Base-by-base conservation (phyloP, 2,329 filamentous ascomycete species). In the Sphaerulina musiva region DNA sequence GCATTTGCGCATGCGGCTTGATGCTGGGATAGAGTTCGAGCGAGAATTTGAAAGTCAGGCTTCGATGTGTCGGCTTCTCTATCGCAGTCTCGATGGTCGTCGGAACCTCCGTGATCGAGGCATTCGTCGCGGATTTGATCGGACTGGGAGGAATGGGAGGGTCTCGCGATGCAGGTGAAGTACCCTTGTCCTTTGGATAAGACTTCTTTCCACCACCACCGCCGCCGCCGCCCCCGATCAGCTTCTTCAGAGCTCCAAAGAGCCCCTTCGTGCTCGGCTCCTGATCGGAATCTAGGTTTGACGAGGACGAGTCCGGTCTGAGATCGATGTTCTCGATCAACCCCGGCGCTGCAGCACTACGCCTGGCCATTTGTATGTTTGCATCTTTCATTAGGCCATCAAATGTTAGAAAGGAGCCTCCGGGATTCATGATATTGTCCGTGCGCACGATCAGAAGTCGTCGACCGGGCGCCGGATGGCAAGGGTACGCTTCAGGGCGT, bases 371-470 rank as follows among this genome's bases (percentile, higher is more conserved):
- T n/a, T 59, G 58, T 23, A 63, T 61, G 9, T 63, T 56, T 11
- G 66, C 66, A 31, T 62, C 58, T 50, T 75, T 69, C 23, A 80
- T 70, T 31, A 83, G 74, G n/a, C 80, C 80, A 58, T 86, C 83
- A 60, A 85, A 85, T 0, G 81, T 81, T 44, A 84, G 73, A 61
- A 84, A 84, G 12, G 82, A 73, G 51, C 76, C 72, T 46, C 72
- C 71, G 46, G 77, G 74, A 34, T 77, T 73, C 45, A 80, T 66
- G 54, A 78, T 76, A 59, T 78, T 81, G 68, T 95, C 90, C 59
- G 87, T 91, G 54, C 89, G 84, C 60, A 95, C 86, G 63, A 96
- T 95, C 70, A 95, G 82, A 57, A 96, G 87, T 57, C 87, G 81
- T 65, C 92, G 88, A 45, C 87, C 86, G 1, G 91, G 89, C 2